A percentile compares a stretch with the other conserved stretches of the same genome.
phyloP scores from a whole-genome alignment of 108 stramenopile genomes.

The Cyclotella sp. region DNA sequence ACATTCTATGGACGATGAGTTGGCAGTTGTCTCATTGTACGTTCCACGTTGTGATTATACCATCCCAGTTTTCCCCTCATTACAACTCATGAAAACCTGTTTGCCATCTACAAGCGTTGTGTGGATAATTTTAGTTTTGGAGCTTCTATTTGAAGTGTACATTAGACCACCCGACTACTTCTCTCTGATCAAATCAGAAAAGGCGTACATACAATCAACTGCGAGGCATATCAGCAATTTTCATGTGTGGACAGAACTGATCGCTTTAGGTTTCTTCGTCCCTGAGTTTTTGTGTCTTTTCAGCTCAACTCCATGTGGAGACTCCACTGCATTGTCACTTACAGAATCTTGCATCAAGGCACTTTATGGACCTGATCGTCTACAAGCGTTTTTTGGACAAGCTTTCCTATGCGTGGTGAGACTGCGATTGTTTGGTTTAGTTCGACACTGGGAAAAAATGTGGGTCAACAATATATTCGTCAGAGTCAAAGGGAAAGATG shows the following conservation, averaged over 20 bases:
- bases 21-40: slow-evolving; percentile 69
- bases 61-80: background rate
- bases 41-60: slow-evolving; percentile 18
- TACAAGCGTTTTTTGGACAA: slow-evolving; percentile 50
- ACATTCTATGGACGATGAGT: slow-evolving; percentile 50
- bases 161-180: slow-evolving; percentile 74
- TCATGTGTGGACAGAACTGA: slow-evolving; percentile 69
- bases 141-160: slow-evolving; percentile 75
- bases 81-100: slow-evolving; percentile 6
- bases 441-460: slow-evolving; percentile 86
- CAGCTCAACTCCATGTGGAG: slow-evolving; percentile 34
- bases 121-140: slow-evolving; percentile 72
- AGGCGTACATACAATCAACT: slow-evolving; percentile 76
- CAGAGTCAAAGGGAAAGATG: slow-evolving; percentile 34
- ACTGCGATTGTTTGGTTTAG: slow-evolving; percentile 78
- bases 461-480: slow-evolving; percentile 72
- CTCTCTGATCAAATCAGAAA: slow-evolving; percentile 65
- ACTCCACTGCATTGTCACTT: slow-evolving; percentile 22
- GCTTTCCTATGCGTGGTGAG: slow-evolving; percentile 52
- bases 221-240: slow-evolving; percentile 70
- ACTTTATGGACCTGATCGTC: slow-evolving; percentile 49
- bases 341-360: slow-evolving; percentile 35
- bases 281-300: slow-evolving; percentile 76
- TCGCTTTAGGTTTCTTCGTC: slow-evolving; percentile 71
- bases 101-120: slow-evolving; percentile 48